Evolutionary conservation across 768 basidiomycete genomes (phyloP).

Genomic region (Termitomyces heimii): DNA sequence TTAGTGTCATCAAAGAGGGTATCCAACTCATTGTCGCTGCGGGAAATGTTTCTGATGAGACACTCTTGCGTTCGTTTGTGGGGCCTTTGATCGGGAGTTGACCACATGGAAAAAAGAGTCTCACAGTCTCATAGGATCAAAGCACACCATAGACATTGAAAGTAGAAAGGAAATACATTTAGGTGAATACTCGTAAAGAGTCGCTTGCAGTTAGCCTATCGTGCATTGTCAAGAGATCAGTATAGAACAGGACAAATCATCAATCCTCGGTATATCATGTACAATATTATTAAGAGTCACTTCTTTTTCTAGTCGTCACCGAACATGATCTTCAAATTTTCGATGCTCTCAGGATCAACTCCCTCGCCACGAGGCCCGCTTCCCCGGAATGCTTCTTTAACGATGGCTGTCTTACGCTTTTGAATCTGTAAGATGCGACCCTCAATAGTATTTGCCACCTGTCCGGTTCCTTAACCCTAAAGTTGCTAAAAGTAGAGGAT

Average conservation of each 20-base stretch:
- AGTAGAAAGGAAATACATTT: neutral
- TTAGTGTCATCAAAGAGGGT: slow-evolving; percentile 46
- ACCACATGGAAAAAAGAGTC: too few relatives aligned
- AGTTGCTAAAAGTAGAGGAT: neutral
- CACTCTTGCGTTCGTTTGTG: slow-evolving; percentile 23
- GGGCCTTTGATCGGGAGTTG: slow-evolving; percentile 8
- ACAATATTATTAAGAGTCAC: neutral
- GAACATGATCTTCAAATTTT: slow-evolving; percentile 81
- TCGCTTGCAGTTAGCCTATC: neutral
- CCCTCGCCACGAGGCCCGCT: slow-evolving; percentile 31
- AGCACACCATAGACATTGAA: neutral
- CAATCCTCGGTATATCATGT: neutral
- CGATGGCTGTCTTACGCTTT: slow-evolving; percentile 80
- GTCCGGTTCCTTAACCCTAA: neutral
- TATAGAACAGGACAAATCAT: neutral
- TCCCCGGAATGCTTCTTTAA: slow-evolving; percentile 78
- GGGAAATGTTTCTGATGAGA: slow-evolving; percentile 18
- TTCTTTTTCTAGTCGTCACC: slow-evolving; percentile 32
- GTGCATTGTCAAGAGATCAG: neutral
- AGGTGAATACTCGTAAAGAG: neutral
- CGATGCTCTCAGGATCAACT: slow-evolving; percentile 63
- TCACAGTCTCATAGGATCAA: neutral
- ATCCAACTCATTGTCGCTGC: slow-evolving; percentile 35
- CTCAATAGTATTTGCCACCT: slow-evolving; percentile 76
- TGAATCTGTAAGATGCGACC: slow-evolving; percentile 78